Evolutionary conservation across 768 basidiomycete species (phyloP).

Genomic region (Phaffia australis): DNA sequence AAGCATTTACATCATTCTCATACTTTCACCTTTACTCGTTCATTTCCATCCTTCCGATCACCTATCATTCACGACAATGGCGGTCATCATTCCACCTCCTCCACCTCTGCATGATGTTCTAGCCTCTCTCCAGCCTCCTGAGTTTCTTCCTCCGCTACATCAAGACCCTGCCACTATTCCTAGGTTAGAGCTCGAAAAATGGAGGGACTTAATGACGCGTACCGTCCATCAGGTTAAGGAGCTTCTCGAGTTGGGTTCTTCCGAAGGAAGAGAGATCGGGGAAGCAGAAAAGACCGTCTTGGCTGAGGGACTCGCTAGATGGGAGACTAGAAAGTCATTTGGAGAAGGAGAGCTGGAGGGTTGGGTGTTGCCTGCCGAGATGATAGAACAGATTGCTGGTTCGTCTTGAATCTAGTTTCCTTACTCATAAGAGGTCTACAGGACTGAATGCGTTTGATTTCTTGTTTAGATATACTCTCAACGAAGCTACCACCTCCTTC

Average conservation of each 20-base stretch:
- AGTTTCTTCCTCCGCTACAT: conserved; percentile 3
- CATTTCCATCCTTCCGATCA: background rate
- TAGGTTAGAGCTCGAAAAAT: background rate
- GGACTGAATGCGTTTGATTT: background rate
- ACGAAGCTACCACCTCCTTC: conserved; percentile 7
- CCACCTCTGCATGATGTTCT: conserved; percentile 3
- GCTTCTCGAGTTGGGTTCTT: no score
- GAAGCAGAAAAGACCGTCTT: background rate
- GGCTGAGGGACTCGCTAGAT: background rate
- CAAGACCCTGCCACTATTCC: background rate
- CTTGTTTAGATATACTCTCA: background rate
- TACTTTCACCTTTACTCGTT: background rate
- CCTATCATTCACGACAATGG: background rate
- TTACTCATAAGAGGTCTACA: no score
- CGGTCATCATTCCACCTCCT: background rate
- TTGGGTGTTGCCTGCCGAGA: background rate
- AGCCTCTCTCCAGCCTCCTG: background rate
- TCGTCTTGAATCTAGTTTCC: background rate
- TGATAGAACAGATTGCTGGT: background rate
- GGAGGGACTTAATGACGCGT: background rate
- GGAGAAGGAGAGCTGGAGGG: conserved; percentile 4
- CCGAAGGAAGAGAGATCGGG: background rate
- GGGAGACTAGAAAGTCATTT: background rate
- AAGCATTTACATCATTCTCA: no score
- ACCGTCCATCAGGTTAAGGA: background rate